phyloP scores from a whole-genome alignment of 2,329 filamentous ascomycete genomes.

The Trichoderma sp. region DNA sequence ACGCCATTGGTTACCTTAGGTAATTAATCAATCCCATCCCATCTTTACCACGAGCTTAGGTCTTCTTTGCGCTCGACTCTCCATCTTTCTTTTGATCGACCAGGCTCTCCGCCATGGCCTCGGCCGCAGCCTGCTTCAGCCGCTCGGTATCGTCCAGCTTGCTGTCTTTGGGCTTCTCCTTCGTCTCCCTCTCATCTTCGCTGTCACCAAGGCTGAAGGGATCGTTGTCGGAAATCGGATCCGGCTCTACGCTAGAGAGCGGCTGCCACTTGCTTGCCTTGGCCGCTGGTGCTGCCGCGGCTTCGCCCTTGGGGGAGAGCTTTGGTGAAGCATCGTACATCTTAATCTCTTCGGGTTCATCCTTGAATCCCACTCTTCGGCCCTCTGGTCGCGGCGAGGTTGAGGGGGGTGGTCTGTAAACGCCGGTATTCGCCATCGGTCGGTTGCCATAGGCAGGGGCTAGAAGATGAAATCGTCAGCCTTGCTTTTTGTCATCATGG shows the following conservation, averaged over 20 bases:
- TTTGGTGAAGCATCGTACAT: conserved; percentile 66
- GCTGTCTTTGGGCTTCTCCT: conserved; percentile 50
- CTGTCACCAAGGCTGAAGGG: conserved; percentile 96
- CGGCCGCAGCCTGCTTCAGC: conserved; percentile 62
- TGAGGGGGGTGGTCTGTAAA: conserved; percentile 68
- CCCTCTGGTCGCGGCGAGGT: conserved; percentile 50
- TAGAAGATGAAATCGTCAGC: conserved; percentile 22
- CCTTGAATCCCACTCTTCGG: conserved; percentile 56
- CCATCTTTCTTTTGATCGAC: conserved; percentile 40
- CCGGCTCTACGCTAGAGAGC: conserved; percentile 74
- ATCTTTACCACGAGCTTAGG: conserved; percentile 23
- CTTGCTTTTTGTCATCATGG: background rate
- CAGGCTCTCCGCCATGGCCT: conserved; percentile 57
- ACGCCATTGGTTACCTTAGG: conserved; percentile 3
- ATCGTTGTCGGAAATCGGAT: conserved; percentile 84
- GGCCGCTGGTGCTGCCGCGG: conserved; percentile 45
- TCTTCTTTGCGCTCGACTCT: conserved; percentile 35
- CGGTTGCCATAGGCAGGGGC: conserved; percentile 44
- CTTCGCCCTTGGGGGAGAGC: conserved; percentile 50
- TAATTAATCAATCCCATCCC: background rate
- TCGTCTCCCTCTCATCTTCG: conserved; percentile 75
- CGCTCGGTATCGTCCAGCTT: conserved; percentile 58
- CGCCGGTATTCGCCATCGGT: conserved; percentile 69
- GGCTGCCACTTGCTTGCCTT: conserved; percentile 98
- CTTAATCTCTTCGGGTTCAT: conserved; percentile 71